Evolutionary conservation across 371 early-diverging fungal species (phyloP), one percentile per base, ranked within the genome.

Genomic region (Paraphysoderma sedebokerense): DNA sequence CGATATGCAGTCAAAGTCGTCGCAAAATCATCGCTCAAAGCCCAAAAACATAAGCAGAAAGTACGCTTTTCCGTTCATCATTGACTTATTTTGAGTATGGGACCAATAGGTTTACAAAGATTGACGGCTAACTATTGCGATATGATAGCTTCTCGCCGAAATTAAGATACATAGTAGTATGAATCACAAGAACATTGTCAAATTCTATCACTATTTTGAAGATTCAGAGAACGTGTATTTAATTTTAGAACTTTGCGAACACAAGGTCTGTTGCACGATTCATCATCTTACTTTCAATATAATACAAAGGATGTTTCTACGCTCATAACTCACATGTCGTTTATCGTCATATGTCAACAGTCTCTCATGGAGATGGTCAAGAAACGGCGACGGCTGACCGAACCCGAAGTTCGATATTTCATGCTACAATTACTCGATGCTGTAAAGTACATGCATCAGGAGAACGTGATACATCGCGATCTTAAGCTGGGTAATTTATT

Each of bases 401-500:
- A 98, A 56, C 76, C 77, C 17, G 92, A 98, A 65, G 82, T 81
- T 5, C 74, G 87, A 17, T 88, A 77, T 51, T 92, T 79, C 62
- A 77, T 91, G 63, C 63, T 63, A 29, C 92, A 96, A 61, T 68
- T 92, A 7, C 66, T 95, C 3, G 70, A 72, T 26, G 93, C 86
- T 11, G 75, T 95, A 4, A 60, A 72, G 7, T 92, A 92, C 52
- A 69, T 98, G 72, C 97, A 98, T 52, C 58, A 74, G 0, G 65
- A 79, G 5, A 66, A 72, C 22, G 74, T 95, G 17, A 87, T 99
- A 12, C 99, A 99, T 56, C 70, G 99, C 31, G 99, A 99, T 63
- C 68, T 99, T 51, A 99, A 99, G 65, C 78, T 98, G 22, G 90
- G 92, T 46, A 99, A 99, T 58, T 57, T 98, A 37, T 85, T 99